These are phyloP conservation scores for Agrocybe chaxingu DNA, from an alignment of 768 basidiomycete genomes.

Conservation along the genomic window DNA sequence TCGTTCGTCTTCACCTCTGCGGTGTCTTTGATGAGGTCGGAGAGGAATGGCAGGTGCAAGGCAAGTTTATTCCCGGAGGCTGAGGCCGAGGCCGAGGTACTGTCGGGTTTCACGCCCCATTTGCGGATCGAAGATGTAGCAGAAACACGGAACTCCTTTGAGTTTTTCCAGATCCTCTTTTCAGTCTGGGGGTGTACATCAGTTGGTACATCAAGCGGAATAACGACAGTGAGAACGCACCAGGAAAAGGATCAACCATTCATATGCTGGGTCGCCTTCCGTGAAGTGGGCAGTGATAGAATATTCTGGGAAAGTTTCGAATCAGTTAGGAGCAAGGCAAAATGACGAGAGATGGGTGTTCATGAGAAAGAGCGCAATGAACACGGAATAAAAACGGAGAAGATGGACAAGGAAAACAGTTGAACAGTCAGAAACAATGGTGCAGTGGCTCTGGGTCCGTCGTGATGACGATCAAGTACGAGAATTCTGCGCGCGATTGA, in stretches of 20 bases:
- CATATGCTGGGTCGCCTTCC: slow-evolving; percentile 37
- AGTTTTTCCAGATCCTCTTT: slow-evolving; percentile 38
- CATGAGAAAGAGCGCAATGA: no score
- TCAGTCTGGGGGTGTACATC: slow-evolving; percentile 27
- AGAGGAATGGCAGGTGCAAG: neutral
- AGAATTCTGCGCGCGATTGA: no score
- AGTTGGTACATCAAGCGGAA: neutral
- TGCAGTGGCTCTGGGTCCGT: no score
- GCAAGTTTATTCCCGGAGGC: slow-evolving; percentile 33
- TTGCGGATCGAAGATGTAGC: slow-evolving; percentile 36
- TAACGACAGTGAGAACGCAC: slow-evolving; percentile 18
- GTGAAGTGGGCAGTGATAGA: slow-evolving; percentile 35
- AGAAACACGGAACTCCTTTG: slow-evolving; percentile 39
- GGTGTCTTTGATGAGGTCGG: neutral
- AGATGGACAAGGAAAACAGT: neutral
- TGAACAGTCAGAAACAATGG: neutral
- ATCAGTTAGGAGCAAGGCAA: no score
- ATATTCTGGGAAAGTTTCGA: slow-evolving; percentile 24
- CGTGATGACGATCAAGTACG: no score
- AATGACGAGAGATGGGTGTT: no score
- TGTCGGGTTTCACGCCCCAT: slow-evolving; percentile 31
- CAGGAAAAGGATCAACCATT: slow-evolving; percentile 39
- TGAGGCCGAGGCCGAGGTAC: slow-evolving; percentile 27
- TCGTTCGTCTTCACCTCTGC: neutral
- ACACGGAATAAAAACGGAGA: neutral